A percentile compares a stretch with the other conserved stretches of the same genome.
Conservation (phyloP, 2,329 filamentous ascomycete genomes). For the Ceratocystis cubensis region DNA sequence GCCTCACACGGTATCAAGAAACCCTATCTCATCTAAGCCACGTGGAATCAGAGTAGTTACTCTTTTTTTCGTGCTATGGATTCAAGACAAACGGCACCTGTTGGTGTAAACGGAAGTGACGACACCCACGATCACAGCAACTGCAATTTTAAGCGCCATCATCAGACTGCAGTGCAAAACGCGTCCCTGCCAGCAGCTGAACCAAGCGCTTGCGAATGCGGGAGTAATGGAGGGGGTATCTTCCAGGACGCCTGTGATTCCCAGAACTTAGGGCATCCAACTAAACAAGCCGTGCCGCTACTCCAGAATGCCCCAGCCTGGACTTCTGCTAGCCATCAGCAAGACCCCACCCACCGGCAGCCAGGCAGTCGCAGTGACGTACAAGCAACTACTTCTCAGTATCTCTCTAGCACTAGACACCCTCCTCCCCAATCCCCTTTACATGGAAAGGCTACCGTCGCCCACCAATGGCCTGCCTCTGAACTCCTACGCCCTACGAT, state of each 20-base stretch:
- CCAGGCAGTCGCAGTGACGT: neutral
- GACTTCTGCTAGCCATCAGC: no score
- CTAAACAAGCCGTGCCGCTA: no score
- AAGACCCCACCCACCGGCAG: no score
- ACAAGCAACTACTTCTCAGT: neutral
- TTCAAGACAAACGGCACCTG: neutral
- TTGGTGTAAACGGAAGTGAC: neutral
- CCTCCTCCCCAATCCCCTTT: neutral
- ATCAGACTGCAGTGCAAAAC: neutral
- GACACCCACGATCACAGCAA: neutral
- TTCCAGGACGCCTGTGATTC: no score
- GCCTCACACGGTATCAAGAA: neutral
- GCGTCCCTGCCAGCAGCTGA: no score
- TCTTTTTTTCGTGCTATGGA: neutral
- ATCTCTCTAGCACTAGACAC: neutral
- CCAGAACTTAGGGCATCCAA: no score
- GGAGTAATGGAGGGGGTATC: no score
- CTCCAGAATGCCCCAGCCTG: no score
- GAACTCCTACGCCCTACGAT: neutral
- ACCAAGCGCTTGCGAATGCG: no score
- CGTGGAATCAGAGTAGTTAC: neutral
- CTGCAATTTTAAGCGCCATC: neutral
- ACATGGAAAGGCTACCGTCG: neutral
- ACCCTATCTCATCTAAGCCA: neutral
- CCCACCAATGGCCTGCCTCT: neutral